A percentile compares a stretch with the other conserved stretches of the same genome.
These are phyloP conservation scores for Earliella scabrosa DNA, from an alignment of 1,284 basidiomycete species.

Conservation along the genomic window DNA sequence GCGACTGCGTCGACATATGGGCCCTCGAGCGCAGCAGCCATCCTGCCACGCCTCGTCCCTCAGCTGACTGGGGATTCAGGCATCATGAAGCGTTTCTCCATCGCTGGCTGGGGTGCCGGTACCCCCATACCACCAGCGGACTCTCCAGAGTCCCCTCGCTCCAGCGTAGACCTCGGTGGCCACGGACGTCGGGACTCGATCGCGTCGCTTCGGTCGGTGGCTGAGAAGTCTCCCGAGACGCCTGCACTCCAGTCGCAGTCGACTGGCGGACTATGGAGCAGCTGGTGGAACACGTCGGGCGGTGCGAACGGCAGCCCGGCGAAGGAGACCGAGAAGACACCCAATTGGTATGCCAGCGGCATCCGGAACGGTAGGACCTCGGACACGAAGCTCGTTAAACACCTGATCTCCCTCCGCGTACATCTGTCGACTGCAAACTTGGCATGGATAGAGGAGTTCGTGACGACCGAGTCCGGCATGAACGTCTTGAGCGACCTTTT, in stretches of 20 bases:
- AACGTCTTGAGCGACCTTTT: slow-evolving; percentile 64
- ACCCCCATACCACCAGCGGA: slow-evolving; percentile 39
- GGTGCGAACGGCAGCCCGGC: slow-evolving; percentile 43
- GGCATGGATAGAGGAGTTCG: slow-evolving; percentile 80
- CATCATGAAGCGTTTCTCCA: slow-evolving; percentile 76
- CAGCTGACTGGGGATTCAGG: slow-evolving; percentile 71
- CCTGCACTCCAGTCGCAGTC: slow-evolving; percentile 60
- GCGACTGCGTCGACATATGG: slow-evolving; percentile 56
- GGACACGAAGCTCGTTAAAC: slow-evolving; percentile 72
- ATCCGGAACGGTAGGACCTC: slow-evolving; percentile 55
- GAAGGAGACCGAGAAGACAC: slow-evolving; percentile 49
- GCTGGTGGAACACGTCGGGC: slow-evolving; percentile 73
- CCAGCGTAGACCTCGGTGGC: slow-evolving; percentile 45
- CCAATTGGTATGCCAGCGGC: slow-evolving; percentile 64
- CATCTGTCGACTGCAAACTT: slow-evolving; percentile 85
- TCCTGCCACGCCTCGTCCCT: slow-evolving; percentile 64
- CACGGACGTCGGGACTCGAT: slow-evolving; percentile 26
- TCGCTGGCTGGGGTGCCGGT: slow-evolving; percentile 61
- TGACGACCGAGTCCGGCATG: slow-evolving; percentile 68
- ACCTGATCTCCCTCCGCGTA: slow-evolving; percentile 84
- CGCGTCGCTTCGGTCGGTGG: slow-evolving; percentile 24
- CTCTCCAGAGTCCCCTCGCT: slow-evolving; percentile 38
- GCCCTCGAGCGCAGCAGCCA: slow-evolving; percentile 55
- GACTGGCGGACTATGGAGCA: slow-evolving; percentile 77
- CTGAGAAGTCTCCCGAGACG: slow-evolving; percentile 32